Conservation (phyloP, 2,329 filamentous ascomycete genomes). For the Colletotrichum sp. region DNA sequence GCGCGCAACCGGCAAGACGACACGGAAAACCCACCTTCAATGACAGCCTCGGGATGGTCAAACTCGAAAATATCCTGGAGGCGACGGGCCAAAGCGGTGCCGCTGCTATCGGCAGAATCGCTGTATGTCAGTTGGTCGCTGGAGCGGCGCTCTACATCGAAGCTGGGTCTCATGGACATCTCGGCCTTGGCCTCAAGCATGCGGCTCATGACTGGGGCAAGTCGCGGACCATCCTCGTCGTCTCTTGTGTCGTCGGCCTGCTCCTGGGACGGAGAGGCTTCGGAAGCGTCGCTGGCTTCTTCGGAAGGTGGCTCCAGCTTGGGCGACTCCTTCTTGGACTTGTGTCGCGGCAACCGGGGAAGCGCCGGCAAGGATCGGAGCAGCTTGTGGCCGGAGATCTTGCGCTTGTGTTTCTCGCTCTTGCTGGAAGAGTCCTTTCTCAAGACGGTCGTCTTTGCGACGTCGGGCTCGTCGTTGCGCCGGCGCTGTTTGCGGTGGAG, state of each 20-base stretch:
- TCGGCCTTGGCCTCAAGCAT: conserved; percentile 77
- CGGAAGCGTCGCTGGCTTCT: conserved; percentile 31
- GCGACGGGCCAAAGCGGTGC: conserved; percentile 69
- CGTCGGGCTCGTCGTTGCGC: conserved; percentile 27
- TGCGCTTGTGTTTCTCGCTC: conserved; percentile 56
- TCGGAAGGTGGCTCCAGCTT: conserved; percentile 40
- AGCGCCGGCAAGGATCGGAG: conserved; percentile 70
- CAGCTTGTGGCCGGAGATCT: conserved; percentile 61
- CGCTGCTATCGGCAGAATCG: conserved; percentile 39
- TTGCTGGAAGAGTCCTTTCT: conserved; percentile 37
- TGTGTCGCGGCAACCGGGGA: conserved; percentile 47
- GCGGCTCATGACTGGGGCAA: conserved; percentile 76
- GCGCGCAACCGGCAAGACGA: background rate
- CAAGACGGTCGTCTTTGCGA: conserved; percentile 35
- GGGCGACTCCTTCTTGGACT: conserved; percentile 49
- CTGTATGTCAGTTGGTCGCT: conserved; percentile 39
- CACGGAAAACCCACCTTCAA: conserved; percentile 64
- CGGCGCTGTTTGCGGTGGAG: conserved; percentile 45
- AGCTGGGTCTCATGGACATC: conserved; percentile 63
- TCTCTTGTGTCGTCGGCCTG: conserved; percentile 16
- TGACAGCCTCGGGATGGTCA: conserved; percentile 80
- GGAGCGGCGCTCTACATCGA: conserved; percentile 55
- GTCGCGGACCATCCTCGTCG: conserved; percentile 46
- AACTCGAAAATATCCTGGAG: conserved; percentile 89
- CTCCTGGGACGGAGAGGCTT: conserved; percentile 18